Conservation (phyloP, 2,329 filamentous ascomycete species). For the Botrytis medusae region DNA sequence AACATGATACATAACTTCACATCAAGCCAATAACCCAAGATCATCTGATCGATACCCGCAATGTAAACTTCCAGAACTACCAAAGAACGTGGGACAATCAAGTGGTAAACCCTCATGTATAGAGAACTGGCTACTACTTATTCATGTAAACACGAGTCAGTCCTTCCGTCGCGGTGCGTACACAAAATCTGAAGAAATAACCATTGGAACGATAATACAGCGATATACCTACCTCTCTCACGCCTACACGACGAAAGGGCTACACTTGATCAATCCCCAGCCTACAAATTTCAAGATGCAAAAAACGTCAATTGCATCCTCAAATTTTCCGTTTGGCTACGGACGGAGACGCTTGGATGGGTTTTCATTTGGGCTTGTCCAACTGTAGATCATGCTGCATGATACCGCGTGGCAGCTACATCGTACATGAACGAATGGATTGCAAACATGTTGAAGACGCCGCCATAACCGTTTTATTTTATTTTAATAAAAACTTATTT, state of each 20-base stretch:
- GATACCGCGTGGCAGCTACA: constrained; percentile 4
- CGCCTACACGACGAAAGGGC: background rate
- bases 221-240: background rate
- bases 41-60: background rate
- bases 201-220: background rate
- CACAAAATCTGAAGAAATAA: too few species aligned
- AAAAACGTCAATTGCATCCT: background rate
- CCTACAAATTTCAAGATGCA: background rate
- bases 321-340: background rate
- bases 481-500: background rate
- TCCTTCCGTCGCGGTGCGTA: background rate
- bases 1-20: background rate
- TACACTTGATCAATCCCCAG: background rate
- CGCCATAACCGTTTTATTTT: background rate
- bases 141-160: background rate
- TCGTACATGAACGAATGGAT: background rate
- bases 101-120: background rate
- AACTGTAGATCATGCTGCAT: constrained; percentile 3
- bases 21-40: background rate
- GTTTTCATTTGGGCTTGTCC: background rate
- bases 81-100: background rate
- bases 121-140: background rate
- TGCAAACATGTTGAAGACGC: background rate
- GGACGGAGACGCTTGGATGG: background rate
- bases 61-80: background rate